Evolutionary conservation across 1,139 yeast species (phyloP), one percentile per base, ranked within the genome.

Genomic region (Suhomyces bolitotheri): DNA sequence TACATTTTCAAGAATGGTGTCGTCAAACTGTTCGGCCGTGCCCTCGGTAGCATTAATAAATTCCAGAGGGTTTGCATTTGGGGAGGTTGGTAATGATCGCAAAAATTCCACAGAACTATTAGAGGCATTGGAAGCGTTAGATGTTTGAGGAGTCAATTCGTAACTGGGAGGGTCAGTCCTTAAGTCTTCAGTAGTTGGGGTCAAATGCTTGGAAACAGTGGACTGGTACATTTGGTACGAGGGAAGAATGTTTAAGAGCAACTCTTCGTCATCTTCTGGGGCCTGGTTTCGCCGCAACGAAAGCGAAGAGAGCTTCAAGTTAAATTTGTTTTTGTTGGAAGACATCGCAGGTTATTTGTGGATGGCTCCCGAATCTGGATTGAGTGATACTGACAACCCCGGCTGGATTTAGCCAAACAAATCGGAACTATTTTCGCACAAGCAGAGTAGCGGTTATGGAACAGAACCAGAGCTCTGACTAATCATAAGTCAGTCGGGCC

Each of bases 161-260:
- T 68, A 68, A 13, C 47, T 45, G 3, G 74, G 74, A 1, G 73
- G 73, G 26, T 53, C 62, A 4, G 54, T 47, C 31, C 63, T 40
- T 19, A 52, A 39, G 34, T 66, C 66, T 34, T 66, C 71, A 2
- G 47, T 46, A 11, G 60, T 53, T 4, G 73, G 71, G 3, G 63
- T 59, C 33, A 66, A 49, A 35, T 55, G 58, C 38, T 64, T 64
- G 21, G 71, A 62, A 23, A 68, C 58, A 1, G 71, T 67, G 13
- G 66, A 60, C 39, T 63, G 64, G 42, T 60, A 66, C 58, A 68
- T 62, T 37, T 66, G 72, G 43, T 68, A 68, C 5, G 72, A 66
- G 1, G 74, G 74, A 19, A 68, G 56, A 29, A 67, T 66, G 40
- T 61, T 66, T 46, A 69, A 47, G 34, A 66, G 50, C 29, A 56